Conservation (phyloP, 495 filamentous ascomycete species). For the Elasticomyces elasticus region DNA sequence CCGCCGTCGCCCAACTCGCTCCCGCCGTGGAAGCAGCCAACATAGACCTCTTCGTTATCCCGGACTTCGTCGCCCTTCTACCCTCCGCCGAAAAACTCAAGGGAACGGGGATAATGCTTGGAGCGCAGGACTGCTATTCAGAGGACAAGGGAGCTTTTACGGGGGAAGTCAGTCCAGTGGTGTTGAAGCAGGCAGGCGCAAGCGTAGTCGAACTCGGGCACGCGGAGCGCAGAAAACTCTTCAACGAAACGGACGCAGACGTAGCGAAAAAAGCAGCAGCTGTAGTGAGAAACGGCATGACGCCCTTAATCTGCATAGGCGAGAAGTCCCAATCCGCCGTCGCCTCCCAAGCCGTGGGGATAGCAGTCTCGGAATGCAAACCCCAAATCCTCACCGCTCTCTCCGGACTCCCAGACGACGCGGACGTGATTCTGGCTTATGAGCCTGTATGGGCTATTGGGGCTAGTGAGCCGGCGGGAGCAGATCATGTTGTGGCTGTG, state of each 20-base stretch:
- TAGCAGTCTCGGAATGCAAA: conserved; percentile 55
- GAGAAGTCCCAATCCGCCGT: conserved; percentile 38
- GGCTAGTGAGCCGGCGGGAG: conserved; percentile 55
- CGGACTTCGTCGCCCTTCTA: conserved; percentile 61
- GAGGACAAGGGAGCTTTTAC: conserved; percentile 62
- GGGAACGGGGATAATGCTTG: conserved; percentile 42
- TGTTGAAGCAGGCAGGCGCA: conserved; percentile 54
- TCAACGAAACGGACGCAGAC: conserved; percentile 58
- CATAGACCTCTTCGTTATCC: conserved; percentile 57
- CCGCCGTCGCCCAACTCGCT: conserved; percentile 41
- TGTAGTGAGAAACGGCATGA: conserved; percentile 54
- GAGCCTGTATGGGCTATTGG: conserved; percentile 90
- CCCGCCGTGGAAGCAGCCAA: conserved; percentile 27
- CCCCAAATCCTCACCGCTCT: conserved; percentile 55
- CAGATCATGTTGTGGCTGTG: conserved; percentile 63
- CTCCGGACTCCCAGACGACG: conserved; percentile 43
- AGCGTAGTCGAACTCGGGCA: conserved; percentile 68
- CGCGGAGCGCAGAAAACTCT: conserved; percentile 60
- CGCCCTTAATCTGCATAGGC: conserved; percentile 72
- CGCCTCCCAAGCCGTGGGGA: conserved; percentile 42
- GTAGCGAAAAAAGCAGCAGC: conserved; percentile 59
- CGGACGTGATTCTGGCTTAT: conserved; percentile 72
- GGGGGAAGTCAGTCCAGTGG: conserved; percentile 61
- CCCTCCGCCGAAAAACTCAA: conserved; percentile 44
- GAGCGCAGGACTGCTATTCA: conserved; percentile 66